Conservation (phyloP, 352 stramenopile genomes). For the Peronospora farinosa region DNA sequence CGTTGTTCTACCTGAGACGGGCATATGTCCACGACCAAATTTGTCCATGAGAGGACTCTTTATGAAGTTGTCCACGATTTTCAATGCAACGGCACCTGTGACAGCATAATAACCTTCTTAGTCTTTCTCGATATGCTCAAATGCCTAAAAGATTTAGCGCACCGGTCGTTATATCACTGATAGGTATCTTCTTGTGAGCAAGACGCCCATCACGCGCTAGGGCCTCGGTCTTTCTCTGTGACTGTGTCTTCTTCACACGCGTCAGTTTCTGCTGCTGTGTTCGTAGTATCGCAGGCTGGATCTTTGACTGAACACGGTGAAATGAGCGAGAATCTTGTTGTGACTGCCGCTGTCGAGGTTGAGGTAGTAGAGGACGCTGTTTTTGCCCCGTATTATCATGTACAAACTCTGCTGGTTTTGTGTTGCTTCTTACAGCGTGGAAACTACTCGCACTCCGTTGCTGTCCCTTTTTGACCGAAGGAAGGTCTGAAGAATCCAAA, state of each 20-base stretch:
- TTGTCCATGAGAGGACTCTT: slow-evolving; percentile 67
- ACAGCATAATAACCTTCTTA: neutral
- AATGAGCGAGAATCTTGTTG: slow-evolving; percentile 17
- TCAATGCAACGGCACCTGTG: slow-evolving; percentile 58
- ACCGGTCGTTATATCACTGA: slow-evolving; percentile 57
- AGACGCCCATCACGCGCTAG: slow-evolving; percentile 30
- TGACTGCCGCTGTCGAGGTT: slow-evolving; percentile 7
- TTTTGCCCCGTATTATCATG: slow-evolving; percentile 1
- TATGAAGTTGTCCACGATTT: slow-evolving; percentile 81
- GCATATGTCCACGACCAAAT: slow-evolving; percentile 26
- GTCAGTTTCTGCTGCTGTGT: slow-evolving; percentile 48
- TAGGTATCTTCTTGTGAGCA: slow-evolving; percentile 33
- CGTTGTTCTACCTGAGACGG: neutral
- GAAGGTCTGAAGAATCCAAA: neutral
- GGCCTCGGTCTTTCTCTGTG: slow-evolving; percentile 65
- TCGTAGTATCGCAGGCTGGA: slow-evolving; percentile 58
- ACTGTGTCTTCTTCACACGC: slow-evolving; percentile 73
- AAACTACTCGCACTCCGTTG: slow-evolving; percentile 1
- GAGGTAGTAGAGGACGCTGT: slow-evolving; percentile 6
- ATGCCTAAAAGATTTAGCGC: neutral
- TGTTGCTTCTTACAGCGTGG: slow-evolving; percentile 13
- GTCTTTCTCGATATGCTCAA: neutral
- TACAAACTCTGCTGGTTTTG: neutral
- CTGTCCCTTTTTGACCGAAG: neutral
- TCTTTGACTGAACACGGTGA: slow-evolving; percentile 49